Evolutionary conservation across 1,139 yeast genomes (phyloP).

Genomic region (Pichiaceae sp.): DNA sequence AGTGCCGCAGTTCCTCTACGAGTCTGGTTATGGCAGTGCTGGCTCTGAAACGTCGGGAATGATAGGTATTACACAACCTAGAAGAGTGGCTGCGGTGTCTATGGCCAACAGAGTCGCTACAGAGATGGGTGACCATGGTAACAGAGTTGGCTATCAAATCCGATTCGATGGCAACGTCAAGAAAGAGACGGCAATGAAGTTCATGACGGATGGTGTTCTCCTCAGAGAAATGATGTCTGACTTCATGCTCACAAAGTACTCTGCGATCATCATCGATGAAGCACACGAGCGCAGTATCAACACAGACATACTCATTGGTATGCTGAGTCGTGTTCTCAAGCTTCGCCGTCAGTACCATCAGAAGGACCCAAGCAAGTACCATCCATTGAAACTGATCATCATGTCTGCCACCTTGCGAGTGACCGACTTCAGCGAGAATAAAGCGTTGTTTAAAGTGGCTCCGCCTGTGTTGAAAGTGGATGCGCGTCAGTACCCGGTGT

Average conservation of each 20-base stretch:
- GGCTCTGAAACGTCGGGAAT: slow-evolving; percentile 74
- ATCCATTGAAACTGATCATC: slow-evolving; percentile 60
- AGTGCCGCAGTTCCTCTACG: slow-evolving; percentile 71
- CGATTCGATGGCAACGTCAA: slow-evolving; percentile 76
- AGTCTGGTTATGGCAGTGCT: slow-evolving; percentile 74
- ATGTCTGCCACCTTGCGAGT: slow-evolving; percentile 98
- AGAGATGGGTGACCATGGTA: slow-evolving; percentile 76
- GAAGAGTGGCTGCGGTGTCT: slow-evolving; percentile 97
- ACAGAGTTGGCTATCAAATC: slow-evolving; percentile 81
- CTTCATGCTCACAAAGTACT: slow-evolving; percentile 69
- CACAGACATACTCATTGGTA: slow-evolving; percentile 92
- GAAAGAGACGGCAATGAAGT: slow-evolving; percentile 72
- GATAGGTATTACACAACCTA: slow-evolving; percentile 95
- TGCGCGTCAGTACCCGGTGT: slow-evolving; percentile 92
- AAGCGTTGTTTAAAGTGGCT: slow-evolving; percentile 55
- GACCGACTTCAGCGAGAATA: slow-evolving; percentile 82
- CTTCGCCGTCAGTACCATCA: slow-evolving; percentile 54
- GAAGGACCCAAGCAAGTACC: slow-evolving; percentile 37
- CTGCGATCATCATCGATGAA: slow-evolving; percentile 86
- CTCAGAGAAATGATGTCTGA: slow-evolving; percentile 89
- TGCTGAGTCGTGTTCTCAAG: slow-evolving; percentile 79
- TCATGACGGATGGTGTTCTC: slow-evolving; percentile 98
- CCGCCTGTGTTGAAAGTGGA: slow-evolving; percentile 92
- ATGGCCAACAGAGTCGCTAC: slow-evolving; percentile 86
- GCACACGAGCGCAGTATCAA: slow-evolving; percentile 96